These are phyloP conservation scores for Saxophila tyrrhenica DNA, from an alignment of 495 filamentous ascomycete genomes.

Conservation along the genomic window DNA sequence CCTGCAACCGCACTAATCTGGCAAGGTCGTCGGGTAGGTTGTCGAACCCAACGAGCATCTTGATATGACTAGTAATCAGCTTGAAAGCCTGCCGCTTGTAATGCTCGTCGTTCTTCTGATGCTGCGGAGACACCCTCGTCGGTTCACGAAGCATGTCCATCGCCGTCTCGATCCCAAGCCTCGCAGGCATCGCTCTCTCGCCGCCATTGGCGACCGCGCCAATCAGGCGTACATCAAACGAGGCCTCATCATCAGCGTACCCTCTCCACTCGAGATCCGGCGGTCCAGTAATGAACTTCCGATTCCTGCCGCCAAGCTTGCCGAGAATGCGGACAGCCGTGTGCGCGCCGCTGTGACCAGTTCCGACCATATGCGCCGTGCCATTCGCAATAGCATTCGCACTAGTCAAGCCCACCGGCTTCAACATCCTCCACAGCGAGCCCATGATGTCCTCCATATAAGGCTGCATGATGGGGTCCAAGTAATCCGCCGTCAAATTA, in stretches of 20 bases:
- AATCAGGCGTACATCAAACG: constrained; percentile 77
- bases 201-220: constrained; percentile 54
- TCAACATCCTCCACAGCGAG: constrained; percentile 86
- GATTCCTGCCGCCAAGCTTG: constrained; percentile 88
- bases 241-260: constrained; percentile 74
- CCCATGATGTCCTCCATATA: constrained; percentile 98
- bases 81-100: constrained; percentile 91
- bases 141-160: constrained; percentile 74
- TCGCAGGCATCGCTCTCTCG: constrained; percentile 75
- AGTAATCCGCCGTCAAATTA: constrained; percentile 92
- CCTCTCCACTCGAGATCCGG: constrained; percentile 67
- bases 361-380: constrained; percentile 7
- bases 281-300: constrained; percentile 85
- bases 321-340: constrained; percentile 98
- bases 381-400: neutral
- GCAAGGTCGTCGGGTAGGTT: constrained; percentile 80
- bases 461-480: constrained; percentile 98
- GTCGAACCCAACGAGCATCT: constrained; percentile 79
- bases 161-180: constrained; percentile 76
- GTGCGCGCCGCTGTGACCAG: constrained; percentile 77
- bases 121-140: constrained; percentile 47
- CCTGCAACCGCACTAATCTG: constrained; percentile 72
- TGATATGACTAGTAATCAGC: constrained; percentile 74
- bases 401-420: constrained; percentile 75
- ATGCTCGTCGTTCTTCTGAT: constrained; percentile 68